Evolutionary conservation across 2,329 filamentous ascomycete genomes (phyloP), one percentile per base, ranked within the genome.

Genomic region (Allantophomopsis cytisporea): DNA sequence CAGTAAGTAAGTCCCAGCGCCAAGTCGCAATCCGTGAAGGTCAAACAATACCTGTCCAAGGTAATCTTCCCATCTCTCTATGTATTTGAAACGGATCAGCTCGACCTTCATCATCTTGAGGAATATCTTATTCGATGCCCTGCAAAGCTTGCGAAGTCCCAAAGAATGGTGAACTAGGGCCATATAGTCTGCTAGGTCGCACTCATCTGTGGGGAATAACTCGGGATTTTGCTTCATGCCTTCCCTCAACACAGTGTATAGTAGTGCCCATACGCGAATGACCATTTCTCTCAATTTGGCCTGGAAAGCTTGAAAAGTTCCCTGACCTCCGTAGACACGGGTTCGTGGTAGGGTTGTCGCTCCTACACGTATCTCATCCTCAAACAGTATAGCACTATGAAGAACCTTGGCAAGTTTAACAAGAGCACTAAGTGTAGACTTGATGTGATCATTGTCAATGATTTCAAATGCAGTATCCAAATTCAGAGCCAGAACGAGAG

Each of bases 91-190:
- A 37, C 77, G 76, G 18, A 94, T 67, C 35, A 96, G 68, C 54
- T 98, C 91, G 5, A 83, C 71, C 41, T 88, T 89, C 64, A 91
- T 81, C 58, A 95, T 73, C 54, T 87, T 88, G 18, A 96, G 68
- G 60, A 98, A 91, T 14, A 85, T 75, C 54, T 91, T 89, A 54
- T 87, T 85, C 0, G 85, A 84, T 3, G 74, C 69, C 52, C 85
- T 89, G 68, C 88, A 96, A 57, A 82, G 83, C 45, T 82, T 82
- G 43, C 91, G 82, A 38, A 88, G 66, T 2, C 91, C 91, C 30
- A 95, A 64, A 4, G 83, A 81, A 53, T 86, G 78, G 54, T 98
- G 91, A 5, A 94, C 73, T 10, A 81, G 76, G 6, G 84, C 78
- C 31, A 98, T 64, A 50, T 83, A 87, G 43, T 86, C 79, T 17